These are phyloP conservation scores for Lolium multiflorum DNA, from an alignment of 176 grass and related monocot genomes.

Conservation along the genomic window DNA sequence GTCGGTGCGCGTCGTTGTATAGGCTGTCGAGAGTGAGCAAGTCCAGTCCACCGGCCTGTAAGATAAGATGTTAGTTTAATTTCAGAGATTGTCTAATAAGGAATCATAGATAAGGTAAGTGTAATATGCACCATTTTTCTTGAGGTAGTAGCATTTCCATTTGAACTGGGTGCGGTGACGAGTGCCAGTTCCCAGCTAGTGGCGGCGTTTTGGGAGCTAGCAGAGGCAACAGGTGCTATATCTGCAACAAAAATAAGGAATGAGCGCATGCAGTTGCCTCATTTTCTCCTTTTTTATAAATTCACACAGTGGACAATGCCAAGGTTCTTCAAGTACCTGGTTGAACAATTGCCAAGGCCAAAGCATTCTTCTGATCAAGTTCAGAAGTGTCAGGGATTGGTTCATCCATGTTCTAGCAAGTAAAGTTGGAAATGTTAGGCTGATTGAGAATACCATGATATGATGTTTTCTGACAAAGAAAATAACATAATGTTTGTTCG, in stretches of 20 bases:
- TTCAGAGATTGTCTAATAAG: background rate
- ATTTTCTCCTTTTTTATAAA: too few relatives aligned
- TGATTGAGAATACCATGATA: background rate
- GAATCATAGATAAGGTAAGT: slow-evolving; percentile 1
- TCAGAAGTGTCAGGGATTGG: slow-evolving; percentile 52
- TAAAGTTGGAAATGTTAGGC: slow-evolving; percentile 3
- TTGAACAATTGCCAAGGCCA: slow-evolving; percentile 76
- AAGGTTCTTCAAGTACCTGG: slow-evolving; percentile 47
- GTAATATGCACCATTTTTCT: slow-evolving; percentile 68
- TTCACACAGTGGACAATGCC: too few relatives aligned
- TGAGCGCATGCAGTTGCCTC: background rate
- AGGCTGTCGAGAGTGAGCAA: slow-evolving; percentile 83
- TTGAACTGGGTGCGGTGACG: slow-evolving; percentile 67
- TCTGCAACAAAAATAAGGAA: slow-evolving; percentile 43
- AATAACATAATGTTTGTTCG: background rate
- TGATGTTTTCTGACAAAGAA: too few relatives aligned
- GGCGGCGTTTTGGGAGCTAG: slow-evolving; percentile 50
- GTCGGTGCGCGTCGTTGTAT: slow-evolving; percentile 75
- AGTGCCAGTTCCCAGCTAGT: slow-evolving; percentile 94
- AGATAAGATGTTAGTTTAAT: background rate
- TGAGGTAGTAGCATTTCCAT: slow-evolving; percentile 59
- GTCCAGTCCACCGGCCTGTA: slow-evolving; percentile 88
- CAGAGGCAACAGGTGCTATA: slow-evolving; percentile 27
- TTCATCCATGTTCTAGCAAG: slow-evolving; percentile 70
- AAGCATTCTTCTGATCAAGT: slow-evolving; percentile 70